These are phyloP conservation scores for Annulohypoxylon stygium DNA, from an alignment of 495 filamentous ascomycete species.

Conservation along the genomic window DNA sequence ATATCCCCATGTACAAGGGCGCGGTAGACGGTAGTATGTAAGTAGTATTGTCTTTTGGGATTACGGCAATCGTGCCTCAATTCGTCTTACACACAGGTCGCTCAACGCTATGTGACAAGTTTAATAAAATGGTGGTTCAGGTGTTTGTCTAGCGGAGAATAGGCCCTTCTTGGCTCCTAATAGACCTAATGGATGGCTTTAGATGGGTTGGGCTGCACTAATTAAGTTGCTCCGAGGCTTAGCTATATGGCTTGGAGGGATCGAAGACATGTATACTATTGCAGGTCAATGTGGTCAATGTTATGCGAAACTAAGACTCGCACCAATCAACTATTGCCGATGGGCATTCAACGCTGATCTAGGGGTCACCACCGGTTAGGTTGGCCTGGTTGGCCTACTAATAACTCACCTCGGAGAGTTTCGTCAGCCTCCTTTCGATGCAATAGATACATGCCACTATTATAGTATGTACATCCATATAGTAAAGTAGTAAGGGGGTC, in stretches of 20 bases:
- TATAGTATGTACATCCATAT: too few species aligned
- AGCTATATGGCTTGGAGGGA: slow-evolving; percentile 35
- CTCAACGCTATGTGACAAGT: slow-evolving; percentile 26
- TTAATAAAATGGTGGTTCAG: slow-evolving; percentile 25
- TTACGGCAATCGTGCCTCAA: slow-evolving; percentile 25
- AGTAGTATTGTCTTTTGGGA: slow-evolving; percentile 15
- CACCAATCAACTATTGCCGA: slow-evolving; percentile 16
- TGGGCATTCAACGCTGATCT: slow-evolving; percentile 22
- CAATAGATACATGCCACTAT: too few species aligned
- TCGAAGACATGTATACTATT: slow-evolving; percentile 14
- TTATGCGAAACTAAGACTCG: slow-evolving; percentile 23
- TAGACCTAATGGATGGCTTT: not conserved
- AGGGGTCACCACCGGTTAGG: slow-evolving; percentile 17
- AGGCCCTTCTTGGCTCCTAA: slow-evolving; percentile 16
- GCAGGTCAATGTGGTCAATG: slow-evolving; percentile 4
- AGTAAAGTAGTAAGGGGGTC: slow-evolving; percentile 1
- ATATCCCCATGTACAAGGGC: not conserved
- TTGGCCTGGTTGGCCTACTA: slow-evolving; percentile 13
- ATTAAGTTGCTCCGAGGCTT: slow-evolving; percentile 31
- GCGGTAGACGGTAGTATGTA: too few species aligned
- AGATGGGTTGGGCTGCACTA: slow-evolving; percentile 24
- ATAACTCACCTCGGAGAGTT: slow-evolving; percentile 32
- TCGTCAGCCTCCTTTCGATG: slow-evolving; percentile 33
- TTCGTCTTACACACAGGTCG: slow-evolving; percentile 26
- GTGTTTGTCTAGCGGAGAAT: slow-evolving; percentile 26